These are phyloP conservation scores for Paxillus ammoniavirescens DNA, from an alignment of 768 basidiomycete genomes.

Conservation along the genomic window DNA sequence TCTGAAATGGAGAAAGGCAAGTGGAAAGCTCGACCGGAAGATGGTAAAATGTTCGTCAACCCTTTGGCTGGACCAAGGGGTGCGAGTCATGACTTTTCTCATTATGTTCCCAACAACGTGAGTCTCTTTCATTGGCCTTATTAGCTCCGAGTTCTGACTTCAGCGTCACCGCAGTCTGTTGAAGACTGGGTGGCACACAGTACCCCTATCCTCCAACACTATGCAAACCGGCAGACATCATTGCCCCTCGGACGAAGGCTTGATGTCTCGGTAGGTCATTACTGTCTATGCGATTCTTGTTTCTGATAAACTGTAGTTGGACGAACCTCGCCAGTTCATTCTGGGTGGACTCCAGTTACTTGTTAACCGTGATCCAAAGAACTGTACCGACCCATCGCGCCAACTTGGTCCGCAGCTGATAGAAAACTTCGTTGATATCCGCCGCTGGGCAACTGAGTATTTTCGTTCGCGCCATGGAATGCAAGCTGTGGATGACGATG, in stretches of 20 bases:
- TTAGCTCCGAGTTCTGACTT: no score
- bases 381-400: conserved; percentile 12
- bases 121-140: not conserved
- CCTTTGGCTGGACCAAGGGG: not conserved
- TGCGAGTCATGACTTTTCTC: conserved; percentile 1
- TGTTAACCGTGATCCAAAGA: conserved; percentile 23
- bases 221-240: conserved; percentile 25
- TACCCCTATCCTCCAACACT: conserved; percentile 23
- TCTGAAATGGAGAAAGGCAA: conserved; percentile 16
- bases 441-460: conserved; percentile 27
- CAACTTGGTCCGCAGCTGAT: conserved; percentile 29
- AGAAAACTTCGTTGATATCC: conserved; percentile 30
- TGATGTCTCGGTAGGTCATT: conserved; percentile 21
- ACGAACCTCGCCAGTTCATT: conserved; percentile 24
- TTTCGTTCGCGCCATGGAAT: conserved; percentile 21
- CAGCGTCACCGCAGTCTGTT: conserved; percentile 7
- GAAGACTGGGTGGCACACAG: conserved; percentile 24
- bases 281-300: not conserved
- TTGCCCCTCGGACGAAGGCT: conserved; percentile 25
- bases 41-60: not conserved
- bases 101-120: conserved; percentile 1
- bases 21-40: conserved; percentile 1
- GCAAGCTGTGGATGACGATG: conserved; percentile 12
- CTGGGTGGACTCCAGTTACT: conserved; percentile 27
- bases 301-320: conserved; percentile 17